Evolutionary conservation across 2,329 filamentous ascomycete species (phyloP).

Genomic region (Fusarium sp.): DNA sequence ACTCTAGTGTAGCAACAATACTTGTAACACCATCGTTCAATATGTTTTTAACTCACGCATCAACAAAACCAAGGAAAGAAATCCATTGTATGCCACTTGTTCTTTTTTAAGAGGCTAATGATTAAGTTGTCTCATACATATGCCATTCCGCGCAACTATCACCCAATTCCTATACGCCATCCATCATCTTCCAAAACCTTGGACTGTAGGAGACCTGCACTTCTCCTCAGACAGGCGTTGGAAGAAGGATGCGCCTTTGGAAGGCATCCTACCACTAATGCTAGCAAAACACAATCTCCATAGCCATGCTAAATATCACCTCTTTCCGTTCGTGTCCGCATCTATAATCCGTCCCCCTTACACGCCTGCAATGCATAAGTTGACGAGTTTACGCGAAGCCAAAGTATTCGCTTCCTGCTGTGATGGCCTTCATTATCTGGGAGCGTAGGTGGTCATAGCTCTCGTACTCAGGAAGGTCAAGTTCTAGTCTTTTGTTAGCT

Average conservation of each 20-base stretch:
- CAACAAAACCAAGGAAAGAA: neutral
- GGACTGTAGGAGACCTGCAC: slow-evolving; percentile 52
- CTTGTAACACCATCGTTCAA: neutral
- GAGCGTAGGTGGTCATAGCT: slow-evolving; percentile 91
- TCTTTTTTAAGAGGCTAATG: slow-evolving; percentile 23
- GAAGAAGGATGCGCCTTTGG: slow-evolving; percentile 7
- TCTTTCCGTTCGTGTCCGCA: slow-evolving; percentile 20
- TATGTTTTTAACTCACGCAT: neutral
- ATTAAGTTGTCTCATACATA: slow-evolving; percentile 32
- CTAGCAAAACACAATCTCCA: slow-evolving; percentile 22
- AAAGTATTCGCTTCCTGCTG: slow-evolving; percentile 97
- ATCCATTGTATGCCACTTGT: slow-evolving; percentile 10
- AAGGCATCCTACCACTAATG: slow-evolving; percentile 25
- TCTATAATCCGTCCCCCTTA: slow-evolving; percentile 36
- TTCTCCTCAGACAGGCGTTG: slow-evolving; percentile 43
- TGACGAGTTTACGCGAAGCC: slow-evolving; percentile 81
- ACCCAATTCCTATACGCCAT: slow-evolving; percentile 23
- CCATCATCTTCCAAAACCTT: slow-evolving; percentile 19
- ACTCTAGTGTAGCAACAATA: too few relatives aligned
- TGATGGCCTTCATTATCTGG: slow-evolving; percentile 94
- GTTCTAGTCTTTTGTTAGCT: slow-evolving; percentile 72
- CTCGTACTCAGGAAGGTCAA: slow-evolving; percentile 98
- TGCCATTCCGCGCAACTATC: slow-evolving; percentile 35
- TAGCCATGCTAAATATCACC: slow-evolving; percentile 22
- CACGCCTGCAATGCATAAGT: slow-evolving; percentile 41